These are phyloP conservation scores for Saccharomyces hybrid DNA, from an alignment of 1,139 yeast genomes.

Conservation along the genomic window DNA sequence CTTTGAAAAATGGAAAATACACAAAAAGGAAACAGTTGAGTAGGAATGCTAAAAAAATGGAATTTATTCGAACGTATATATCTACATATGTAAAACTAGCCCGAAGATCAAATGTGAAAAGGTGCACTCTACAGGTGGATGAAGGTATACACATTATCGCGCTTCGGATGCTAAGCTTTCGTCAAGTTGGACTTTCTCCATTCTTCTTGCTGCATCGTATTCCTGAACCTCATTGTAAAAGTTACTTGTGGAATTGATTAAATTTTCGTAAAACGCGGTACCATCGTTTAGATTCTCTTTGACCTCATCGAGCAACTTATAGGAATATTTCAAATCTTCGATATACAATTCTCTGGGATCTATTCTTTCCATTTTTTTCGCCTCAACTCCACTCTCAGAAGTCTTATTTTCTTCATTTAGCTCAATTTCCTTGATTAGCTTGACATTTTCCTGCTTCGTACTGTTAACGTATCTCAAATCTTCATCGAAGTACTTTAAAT, in stretches of 20 bases:
- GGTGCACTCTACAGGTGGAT: background rate
- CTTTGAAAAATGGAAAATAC: constrained; percentile 37
- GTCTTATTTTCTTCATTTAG: constrained; percentile 4
- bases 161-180: background rate
- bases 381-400: background rate
- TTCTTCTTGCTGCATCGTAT: constrained; percentile 7
- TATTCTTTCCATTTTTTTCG: constrained; percentile 9
- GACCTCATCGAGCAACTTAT: constrained; percentile 29
- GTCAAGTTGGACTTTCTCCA: background rate
- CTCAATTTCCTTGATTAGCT: constrained; percentile 41
- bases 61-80: background rate
- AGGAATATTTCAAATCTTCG: constrained; percentile 22
- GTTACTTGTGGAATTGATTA: constrained; percentile 37
- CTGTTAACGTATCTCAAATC: constrained; percentile 30
- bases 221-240: constrained; percentile 2
- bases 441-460: constrained; percentile 36
- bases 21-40: background rate
- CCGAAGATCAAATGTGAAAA: too few species aligned
- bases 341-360: constrained; percentile 19
- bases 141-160: background rate
- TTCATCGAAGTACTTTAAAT: constrained; percentile 36
- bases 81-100: background rate
- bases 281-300: constrained; percentile 62
- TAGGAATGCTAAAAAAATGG: constrained; percentile 6
- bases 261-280: constrained; percentile 57